Evolutionary conservation across 2,329 filamentous ascomycete genomes (phyloP), one percentile per base, ranked within the genome.

Genomic region (Zasmidium citrigriseum): DNA sequence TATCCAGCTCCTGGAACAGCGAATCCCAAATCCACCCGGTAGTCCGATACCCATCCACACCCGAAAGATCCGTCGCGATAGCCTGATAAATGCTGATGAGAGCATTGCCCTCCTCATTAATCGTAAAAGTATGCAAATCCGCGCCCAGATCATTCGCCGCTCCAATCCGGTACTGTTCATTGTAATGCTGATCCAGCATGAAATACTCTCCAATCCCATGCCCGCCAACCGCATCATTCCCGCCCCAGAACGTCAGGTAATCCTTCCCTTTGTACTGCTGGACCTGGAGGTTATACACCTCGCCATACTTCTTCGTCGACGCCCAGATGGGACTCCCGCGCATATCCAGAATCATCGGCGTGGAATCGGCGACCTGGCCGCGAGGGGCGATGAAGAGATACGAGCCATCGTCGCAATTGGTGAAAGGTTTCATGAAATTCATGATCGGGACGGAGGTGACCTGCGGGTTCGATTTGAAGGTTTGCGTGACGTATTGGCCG

Each of bases 221-320:
- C 1, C 79, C 80, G 1, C 74, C 74, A n/a, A 77, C 75, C 27
- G 77, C 73, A 62, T 78, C 75, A 16, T 78, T 68, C 11, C 80
- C 80, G n/a, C 76, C 72, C 79, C 79, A 82, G 62, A 81, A 82
- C 0, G 78, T 80, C 51, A 82, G 64, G 67, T 80, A 81, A 9
- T 70, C 64, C 58, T 79, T 65, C 1, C 75, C 77, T 57, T 73
- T 74, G 61, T 77, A 82, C 7, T 67, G 62, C 63, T 82, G 77
- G 1, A 79, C 75, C 60, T 77, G 76, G 3, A 80, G 65, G 62
- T 80, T 79, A 60, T 81, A 80, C 4, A 77, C 75, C 50, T 77
- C 71, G 56, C 66, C 73, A 61, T 48, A 64, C 20, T 20, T 10
- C 22, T 47, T 60, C 57, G 55, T 70, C 5, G 62, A 58, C 4